Conservation (phyloP, 2,329 filamentous ascomycete species). For the Fusarium agapanthi region DNA sequence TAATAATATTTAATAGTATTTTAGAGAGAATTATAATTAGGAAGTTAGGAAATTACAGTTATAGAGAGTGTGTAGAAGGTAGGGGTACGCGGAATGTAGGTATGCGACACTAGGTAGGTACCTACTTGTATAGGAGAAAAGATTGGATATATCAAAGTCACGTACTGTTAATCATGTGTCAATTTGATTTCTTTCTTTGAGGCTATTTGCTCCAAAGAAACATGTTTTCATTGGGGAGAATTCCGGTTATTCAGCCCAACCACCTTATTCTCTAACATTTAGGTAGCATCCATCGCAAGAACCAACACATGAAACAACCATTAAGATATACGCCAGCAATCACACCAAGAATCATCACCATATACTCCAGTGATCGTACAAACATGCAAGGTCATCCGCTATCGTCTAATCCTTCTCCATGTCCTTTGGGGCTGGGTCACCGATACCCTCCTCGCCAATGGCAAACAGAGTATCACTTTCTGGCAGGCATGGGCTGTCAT, state of each 20-base stretch:
- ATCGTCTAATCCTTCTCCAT: constrained; percentile 76
- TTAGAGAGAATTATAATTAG: too few relatives aligned
- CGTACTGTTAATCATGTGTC: neutral
- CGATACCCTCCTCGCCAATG: constrained; percentile 96
- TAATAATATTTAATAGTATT: too few relatives aligned
- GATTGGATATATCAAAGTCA: neutral
- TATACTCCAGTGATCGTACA: constrained; percentile 34
- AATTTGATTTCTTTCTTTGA: neutral
- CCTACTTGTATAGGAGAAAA: neutral
- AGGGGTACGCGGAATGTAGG: too few relatives aligned
- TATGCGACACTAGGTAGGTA: too few relatives aligned
- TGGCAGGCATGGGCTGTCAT: constrained; percentile 95
- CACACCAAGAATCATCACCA: constrained; percentile 39
- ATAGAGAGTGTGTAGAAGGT: too few relatives aligned
- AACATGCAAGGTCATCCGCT: constrained; percentile 8
- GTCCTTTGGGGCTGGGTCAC: constrained; percentile 95
- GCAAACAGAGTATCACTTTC: constrained; percentile 97
- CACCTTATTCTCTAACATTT: neutral
- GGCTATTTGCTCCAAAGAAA: neutral
- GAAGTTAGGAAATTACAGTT: too few relatives aligned
- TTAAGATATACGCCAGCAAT: constrained; percentile 45
- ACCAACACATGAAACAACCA: constrained; percentile 11
- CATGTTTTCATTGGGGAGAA: neutral
- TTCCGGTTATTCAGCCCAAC: neutral
- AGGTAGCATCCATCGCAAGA: constrained; percentile 1